These are phyloP conservation scores for Penicillium frequentans DNA, from an alignment of 2,329 filamentous ascomycete species.

Conservation along the genomic window DNA sequence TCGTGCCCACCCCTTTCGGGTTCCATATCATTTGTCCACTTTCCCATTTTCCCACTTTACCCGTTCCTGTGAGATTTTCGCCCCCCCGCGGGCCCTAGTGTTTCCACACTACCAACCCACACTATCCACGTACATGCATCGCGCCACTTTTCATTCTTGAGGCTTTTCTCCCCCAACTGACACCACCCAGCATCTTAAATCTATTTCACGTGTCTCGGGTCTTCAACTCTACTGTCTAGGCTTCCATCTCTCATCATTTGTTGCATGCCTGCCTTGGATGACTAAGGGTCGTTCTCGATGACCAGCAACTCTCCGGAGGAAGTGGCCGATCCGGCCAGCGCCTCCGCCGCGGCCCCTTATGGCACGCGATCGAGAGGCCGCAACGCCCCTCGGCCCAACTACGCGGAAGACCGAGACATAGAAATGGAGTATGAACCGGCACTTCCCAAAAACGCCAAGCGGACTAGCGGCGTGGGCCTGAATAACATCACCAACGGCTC, in stretches of 20 bases:
- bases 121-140: conserved; percentile 20
- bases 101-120: conserved; percentile 19
- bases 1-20: conserved; percentile 1
- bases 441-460: conserved; percentile 35
- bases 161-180: conserved; percentile 17
- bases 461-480: conserved; percentile 25
- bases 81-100: conserved; percentile 13
- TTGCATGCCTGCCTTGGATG: conserved; percentile 30
- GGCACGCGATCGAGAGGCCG: conserved; percentile 93
- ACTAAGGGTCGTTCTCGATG: conserved; percentile 44
- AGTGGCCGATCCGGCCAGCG: conserved; percentile 38
- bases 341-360: conserved; percentile 67
- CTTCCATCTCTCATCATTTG: not conserved
- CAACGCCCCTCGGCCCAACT: conserved; percentile 81
- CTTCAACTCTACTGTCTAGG: not conserved
- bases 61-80: conserved; percentile 25
- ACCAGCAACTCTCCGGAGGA: conserved; percentile 45
- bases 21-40: conserved; percentile 12
- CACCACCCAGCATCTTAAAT: conserved; percentile 4
- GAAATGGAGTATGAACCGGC: conserved; percentile 78
- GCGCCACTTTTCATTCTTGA: conserved; percentile 11
- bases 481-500: conserved; percentile 32
- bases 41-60: conserved; percentile 13
- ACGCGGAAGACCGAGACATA: conserved; percentile 89
- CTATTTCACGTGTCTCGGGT: not conserved